Base-by-base conservation (phyloP, 495 filamentous ascomycete genomes). In the Aspergillus saccharolyticus region DNA sequence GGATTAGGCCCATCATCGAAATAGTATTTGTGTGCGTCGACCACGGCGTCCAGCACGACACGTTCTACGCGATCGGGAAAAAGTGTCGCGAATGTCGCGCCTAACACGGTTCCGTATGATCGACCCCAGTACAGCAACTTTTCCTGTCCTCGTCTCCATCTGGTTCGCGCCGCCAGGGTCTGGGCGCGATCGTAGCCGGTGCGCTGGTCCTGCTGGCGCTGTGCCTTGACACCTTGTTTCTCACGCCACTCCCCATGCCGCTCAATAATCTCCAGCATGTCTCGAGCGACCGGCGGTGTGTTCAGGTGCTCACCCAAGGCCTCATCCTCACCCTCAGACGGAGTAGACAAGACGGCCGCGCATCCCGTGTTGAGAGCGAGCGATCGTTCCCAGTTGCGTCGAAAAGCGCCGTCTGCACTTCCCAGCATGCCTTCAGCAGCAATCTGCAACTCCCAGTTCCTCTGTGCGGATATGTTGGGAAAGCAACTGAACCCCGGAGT, bases 71-170 rank as follows among this genome's bases (percentile, higher is more conserved):
- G 76, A 47, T 81, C 70, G 0, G 82, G 82, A 30, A 73, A 80
- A 63, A 84, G 77, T 1, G 78, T 72, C 2, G 79, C 78, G 57
- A 82, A 81, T 2, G 76, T 80, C 0, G 82, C 73, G 0, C 85
- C 86, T 4, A 89, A 79, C 4, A 85, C 68, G 1, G 85, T 86
- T 3, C 86, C 87, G 61, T 89, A 89, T n/a, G 82, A 85, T 16
- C 87, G 79, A 10, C 87, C 80, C 74, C 86, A 86, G 48, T 82
- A 87, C 6, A 82, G 74, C 18, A 88, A 68, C 46, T 76, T 79
- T 61, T 79, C 74, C 24, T 63, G 45, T 43, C 75, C 79, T 0
- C 49, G 63, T 5, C 63, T 59, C 69, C 74, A 74, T 45, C 47
- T 50, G 4, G 70, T 75, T 21, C 68, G 66, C 15, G 50, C 18